phyloP scores from a whole-genome alignment of 192 early-diverging fungal genomes.

The Linnemannia zychae region DNA sequence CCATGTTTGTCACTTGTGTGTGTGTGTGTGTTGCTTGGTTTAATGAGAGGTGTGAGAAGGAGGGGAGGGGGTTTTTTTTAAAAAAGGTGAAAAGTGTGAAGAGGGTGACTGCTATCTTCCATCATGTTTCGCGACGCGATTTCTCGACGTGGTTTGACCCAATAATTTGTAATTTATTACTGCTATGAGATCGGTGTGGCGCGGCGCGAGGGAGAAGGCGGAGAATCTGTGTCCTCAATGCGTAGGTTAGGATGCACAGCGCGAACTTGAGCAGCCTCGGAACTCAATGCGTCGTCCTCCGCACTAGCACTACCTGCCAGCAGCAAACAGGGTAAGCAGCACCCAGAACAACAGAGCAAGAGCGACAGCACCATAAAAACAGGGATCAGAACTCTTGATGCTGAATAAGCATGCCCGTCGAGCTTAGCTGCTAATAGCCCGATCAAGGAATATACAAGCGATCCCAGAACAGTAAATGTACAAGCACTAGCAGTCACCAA shows the following conservation, averaged over 20 bases:
- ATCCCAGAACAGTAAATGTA: conserved; percentile 57
- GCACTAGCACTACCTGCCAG: conserved; percentile 38
- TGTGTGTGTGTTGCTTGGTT: background rate
- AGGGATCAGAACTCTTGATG: conserved; percentile 73
- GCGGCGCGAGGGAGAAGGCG: background rate
- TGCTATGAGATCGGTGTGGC: background rate
- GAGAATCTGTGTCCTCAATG: conserved; percentile 2
- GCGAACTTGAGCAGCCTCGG: background rate
- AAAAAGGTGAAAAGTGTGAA: background rate
- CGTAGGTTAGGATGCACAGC: conserved; percentile 9
- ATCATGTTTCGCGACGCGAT: too few species aligned
- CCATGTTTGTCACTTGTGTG: background rate
- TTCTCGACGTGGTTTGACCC: too few species aligned
- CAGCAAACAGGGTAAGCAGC: conserved; percentile 67
- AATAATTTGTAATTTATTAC: too few species aligned
- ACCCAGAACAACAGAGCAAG: conserved; percentile 66
- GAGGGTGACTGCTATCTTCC: background rate
- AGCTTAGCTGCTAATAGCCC: conserved; percentile 44
- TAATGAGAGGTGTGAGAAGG: too few species aligned
- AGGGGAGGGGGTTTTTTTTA: too few species aligned
- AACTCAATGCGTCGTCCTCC: conserved; percentile 33
- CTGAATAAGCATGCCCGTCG: conserved; percentile 34
- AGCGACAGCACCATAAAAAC: conserved; percentile 71
- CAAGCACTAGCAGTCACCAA: conserved; percentile 54
- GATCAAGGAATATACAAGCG: conserved; percentile 39